Base-by-base conservation (phyloP, 2,329 filamentous ascomycete species). In the Aureobasidium musti region DNA sequence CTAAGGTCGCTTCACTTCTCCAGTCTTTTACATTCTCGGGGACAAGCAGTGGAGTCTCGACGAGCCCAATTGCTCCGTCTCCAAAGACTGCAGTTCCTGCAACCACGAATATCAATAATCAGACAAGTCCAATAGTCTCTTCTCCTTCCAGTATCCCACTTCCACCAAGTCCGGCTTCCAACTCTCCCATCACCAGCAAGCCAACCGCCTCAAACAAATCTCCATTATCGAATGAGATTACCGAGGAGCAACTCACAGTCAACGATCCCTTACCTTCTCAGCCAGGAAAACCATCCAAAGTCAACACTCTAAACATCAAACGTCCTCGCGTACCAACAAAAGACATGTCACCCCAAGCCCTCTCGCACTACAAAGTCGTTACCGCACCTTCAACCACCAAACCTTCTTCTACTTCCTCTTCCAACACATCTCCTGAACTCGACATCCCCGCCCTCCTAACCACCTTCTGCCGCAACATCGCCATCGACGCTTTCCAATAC, bases 291-390 rank as follows among this genome's bases (percentile, higher is more conserved):
- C 26, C 17, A 11, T 10, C 6, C n/a, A 35, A 21, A 3, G 11
- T 37, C 30, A 35, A 54, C 52, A 37, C 52, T 1, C 53, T 56
- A 6, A 56, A 56, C 35, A 56, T 41, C 21, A 56, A 56, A 26
- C 53, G 53, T 41, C 53, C 53, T 19, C 53, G 53, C 1, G 53
- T 56, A 10, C 53, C 53, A 0, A 28, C 53, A 7, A 56, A 56
- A 56, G 53, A 56, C 53, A 41, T 56, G 53, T 56, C 53, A 2
- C 35, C 53, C 0, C n/a, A 13, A 19, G 28, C 35, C 2, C 35
- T 41, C 13, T 1, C 8, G 0, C 53, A 56, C 35, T 39, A 26
- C 35, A 41, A 56, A 19, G 35, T 7, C n/a, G 11, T 74, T 19
- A 35, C 30, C 5, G n/a, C 28, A 2, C 28, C 49, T 7, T 19